A percentile compares a stretch with the other conserved stretches of the same genome.
Evolutionary conservation across 208 protist species (phyloP).

Genomic region (Crithidia fasciculata): DNA sequence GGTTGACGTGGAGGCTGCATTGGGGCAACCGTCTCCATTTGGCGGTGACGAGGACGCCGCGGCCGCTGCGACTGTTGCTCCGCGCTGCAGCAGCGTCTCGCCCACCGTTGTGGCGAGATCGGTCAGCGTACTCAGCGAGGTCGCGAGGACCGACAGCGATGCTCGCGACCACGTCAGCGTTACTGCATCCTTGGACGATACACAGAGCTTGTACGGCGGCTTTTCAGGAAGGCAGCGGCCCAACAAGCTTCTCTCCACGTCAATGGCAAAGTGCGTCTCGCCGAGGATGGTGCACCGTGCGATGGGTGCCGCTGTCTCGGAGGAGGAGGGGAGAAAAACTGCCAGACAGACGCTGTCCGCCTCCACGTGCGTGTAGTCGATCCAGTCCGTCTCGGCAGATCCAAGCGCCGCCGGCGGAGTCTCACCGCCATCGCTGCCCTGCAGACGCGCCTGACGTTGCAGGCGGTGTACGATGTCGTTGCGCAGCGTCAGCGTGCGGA

Average conservation of each 20-base stretch:
- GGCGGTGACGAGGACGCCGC: background rate
- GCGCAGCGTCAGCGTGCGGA: conserved; percentile 14
- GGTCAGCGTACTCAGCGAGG: conserved; percentile 14
- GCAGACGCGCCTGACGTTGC: conserved; percentile 23
- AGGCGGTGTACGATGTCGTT: conserved; percentile 27
- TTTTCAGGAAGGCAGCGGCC: conserved; percentile 19
- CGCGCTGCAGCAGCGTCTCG: conserved; percentile 11
- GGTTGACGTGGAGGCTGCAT: background rate
- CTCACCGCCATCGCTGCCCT: background rate
- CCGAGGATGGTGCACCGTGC: background rate
- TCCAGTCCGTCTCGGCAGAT: conserved; percentile 21
- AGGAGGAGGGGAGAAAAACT: conserved; percentile 9
- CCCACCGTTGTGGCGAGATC: conserved; percentile 22
- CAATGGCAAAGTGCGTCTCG: conserved; percentile 14
- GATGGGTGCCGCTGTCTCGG: background rate
- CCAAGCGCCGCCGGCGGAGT: conserved; percentile 3
- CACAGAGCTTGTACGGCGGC: conserved; percentile 20
- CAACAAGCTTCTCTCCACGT: conserved; percentile 28
- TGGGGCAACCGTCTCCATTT: background rate
- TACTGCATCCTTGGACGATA: conserved; percentile 15
- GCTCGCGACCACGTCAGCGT: conserved; percentile 30
- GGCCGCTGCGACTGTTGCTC: background rate
- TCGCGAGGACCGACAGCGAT: conserved; percentile 29
- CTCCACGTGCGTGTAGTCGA: conserved; percentile 27
- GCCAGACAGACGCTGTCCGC: conserved; percentile 3